phyloP scores from a whole-genome alignment of 495 filamentous ascomycete genomes.

The Podospora comata region DNA sequence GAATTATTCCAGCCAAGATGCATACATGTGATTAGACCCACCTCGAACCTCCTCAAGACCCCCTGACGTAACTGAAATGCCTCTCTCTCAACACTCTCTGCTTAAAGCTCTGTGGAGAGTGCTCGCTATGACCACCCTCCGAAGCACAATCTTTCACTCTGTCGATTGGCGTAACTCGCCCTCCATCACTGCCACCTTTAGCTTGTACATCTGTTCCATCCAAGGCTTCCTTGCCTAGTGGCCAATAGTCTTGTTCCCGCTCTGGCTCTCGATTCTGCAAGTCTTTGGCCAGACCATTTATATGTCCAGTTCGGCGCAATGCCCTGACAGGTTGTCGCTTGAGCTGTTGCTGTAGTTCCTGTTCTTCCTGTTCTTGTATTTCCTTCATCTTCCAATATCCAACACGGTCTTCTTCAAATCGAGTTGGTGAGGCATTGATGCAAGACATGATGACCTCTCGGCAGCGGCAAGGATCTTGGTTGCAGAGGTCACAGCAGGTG shows the following conservation, averaged over 20 bases:
- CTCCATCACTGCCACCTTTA: neutral
- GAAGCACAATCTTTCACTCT: neutral
- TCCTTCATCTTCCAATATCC: neutral
- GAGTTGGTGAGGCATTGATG: neutral
- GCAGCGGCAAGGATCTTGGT: neutral
- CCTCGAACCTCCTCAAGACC: neutral
- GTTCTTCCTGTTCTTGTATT: neutral
- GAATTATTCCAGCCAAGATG: neutral
- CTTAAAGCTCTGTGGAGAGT: neutral
- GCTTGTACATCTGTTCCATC: neutral
- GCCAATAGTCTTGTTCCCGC: neutral
- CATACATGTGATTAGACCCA: neutral
- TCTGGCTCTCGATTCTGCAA: neutral
- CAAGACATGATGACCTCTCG: neutral
- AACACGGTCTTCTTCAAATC: neutral
- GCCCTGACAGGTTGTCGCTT: neutral
- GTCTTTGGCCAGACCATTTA: neutral
- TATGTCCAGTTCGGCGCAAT: neutral
- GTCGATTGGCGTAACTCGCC: neutral
- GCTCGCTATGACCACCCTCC: neutral
- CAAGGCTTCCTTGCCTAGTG: neutral
- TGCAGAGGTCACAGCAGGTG: neutral
- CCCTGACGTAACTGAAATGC: neutral
- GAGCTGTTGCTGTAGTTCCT: neutral
- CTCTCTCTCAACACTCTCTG: neutral